Conservation (phyloP, 495 filamentous ascomycete genomes). For the Trichocladium uniseriatum region DNA sequence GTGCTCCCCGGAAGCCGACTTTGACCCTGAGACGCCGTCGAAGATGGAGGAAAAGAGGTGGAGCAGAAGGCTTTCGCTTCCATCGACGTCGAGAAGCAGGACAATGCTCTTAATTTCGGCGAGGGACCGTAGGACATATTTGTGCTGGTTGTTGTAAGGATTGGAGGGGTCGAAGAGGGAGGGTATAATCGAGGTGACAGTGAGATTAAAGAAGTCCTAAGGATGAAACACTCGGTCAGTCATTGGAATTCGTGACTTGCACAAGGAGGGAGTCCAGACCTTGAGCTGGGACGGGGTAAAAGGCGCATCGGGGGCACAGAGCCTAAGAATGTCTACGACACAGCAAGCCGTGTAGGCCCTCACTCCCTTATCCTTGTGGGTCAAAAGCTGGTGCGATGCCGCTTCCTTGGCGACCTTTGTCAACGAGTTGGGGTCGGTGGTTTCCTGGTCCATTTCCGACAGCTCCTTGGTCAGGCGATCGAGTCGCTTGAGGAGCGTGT, state of each 20-base stretch:
- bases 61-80: conserved; percentile 62
- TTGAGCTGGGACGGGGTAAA: conserved; percentile 85
- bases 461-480: conserved; percentile 77
- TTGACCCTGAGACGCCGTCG: conserved; percentile 78
- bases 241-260: not conserved
- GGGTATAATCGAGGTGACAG: conserved; percentile 72
- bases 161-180: conserved; percentile 79
- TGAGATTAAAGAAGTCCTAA: conserved; percentile 89
- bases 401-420: conserved; percentile 81
- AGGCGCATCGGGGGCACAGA: conserved; percentile 93
- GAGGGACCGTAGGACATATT: conserved; percentile 79
- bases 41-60: conserved; percentile 82
- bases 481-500: conserved; percentile 71
- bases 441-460: conserved; percentile 77
- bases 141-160: conserved; percentile 86
- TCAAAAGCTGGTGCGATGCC: conserved; percentile 67
- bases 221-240: conserved; percentile 5
- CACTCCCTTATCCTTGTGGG: conserved; percentile 88
- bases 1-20: conserved; percentile 64
- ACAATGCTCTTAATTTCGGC: conserved; percentile 91
- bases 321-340: conserved; percentile 83
- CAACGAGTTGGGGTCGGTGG: conserved; percentile 69
- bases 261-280: conserved; percentile 39
- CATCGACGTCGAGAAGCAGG: conserved; percentile 81
- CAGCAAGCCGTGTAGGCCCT: conserved; percentile 81